A percentile compares a stretch with the other conserved stretches of the same genome.
Conservation (phyloP, 306 rosid genomes). For the Dryas alaskensis region DNA sequence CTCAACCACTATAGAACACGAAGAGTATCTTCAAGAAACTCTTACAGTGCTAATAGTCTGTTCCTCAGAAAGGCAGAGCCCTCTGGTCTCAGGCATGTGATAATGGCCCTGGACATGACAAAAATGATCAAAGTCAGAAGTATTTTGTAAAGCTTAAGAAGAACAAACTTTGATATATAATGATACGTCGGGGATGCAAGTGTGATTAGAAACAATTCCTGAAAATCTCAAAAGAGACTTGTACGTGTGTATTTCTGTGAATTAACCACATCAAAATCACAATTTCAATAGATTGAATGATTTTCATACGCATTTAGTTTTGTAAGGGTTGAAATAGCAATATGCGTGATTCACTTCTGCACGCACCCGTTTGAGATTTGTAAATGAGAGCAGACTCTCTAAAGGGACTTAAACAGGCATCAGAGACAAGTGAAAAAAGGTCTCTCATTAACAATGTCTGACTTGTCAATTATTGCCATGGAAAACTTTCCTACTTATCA, state of each 20-base stretch:
- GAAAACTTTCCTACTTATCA: constrained; percentile 6
- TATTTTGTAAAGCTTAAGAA: neutral
- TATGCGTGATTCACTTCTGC: too few relatives aligned
- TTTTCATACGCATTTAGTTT: neutral
- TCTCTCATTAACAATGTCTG: neutral
- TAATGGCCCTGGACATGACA: constrained; percentile 48
- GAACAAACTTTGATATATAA: neutral
- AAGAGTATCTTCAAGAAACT: neutral
- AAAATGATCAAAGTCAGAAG: neutral
- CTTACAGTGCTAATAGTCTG: constrained; percentile 64
- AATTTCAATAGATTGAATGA: neutral
- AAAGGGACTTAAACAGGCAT: neutral
- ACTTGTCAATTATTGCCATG: constrained; percentile 11
- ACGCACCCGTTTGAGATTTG: too few relatives aligned
- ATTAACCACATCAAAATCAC: neutral
- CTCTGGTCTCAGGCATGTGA: constrained; percentile 66
- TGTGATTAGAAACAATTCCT: constrained; percentile 20
- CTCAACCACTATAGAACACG: neutral
- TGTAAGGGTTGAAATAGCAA: neutral
- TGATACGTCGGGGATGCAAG: neutral
- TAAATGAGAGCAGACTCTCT: too few relatives aligned
- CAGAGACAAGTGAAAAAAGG: constrained; percentile 5
- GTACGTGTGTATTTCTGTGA: neutral
- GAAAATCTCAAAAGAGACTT: constrained; percentile 12
- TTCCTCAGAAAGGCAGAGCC: constrained; percentile 68